Base-by-base conservation (phyloP, 108 stramenopile genomes). In the Skeletonema marinoi region DNA sequence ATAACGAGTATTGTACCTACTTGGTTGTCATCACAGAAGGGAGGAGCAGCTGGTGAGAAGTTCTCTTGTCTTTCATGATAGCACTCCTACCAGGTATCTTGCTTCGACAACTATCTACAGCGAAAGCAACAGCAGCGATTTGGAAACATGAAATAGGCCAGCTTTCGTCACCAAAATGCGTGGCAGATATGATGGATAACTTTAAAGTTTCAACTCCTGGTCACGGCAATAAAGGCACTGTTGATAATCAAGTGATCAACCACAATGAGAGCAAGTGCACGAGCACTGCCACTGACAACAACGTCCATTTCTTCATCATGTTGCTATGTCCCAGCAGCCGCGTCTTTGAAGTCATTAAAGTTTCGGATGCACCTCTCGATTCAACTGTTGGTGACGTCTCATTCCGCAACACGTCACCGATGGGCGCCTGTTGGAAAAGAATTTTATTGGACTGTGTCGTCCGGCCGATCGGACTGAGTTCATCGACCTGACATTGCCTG, bases 311-410 rank as follows among this genome's bases (percentile, higher is more conserved):
- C 65, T 82, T 82, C 51, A 65, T 77, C 33, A 32, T 82, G 35
- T 51, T n/a, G n/a, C n/a, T n/a, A n/a, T n/a, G n/a, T n/a, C n/a
- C n/a, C n/a, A n/a, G n/a, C 44, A 63, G 38, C 32, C 81, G 81
- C 13, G 77, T 82, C 6, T 82, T 82, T 59, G 81, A 82, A 69
- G 42, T 82, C 30, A 54, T 82, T 60, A 67, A 77, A 59, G 61
- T 82, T 8, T 39, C 61, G 29, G 60, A 68, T 73, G 60, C 70
- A 25, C 54, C 51, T 31, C 12, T 25, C 32, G 29, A 64, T 6
- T 70, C 69, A n/a, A 73, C 81, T n/a, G 54, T 82, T 17, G 29
- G 65, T 5, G 73, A 82, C 2, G 46, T 77, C 56, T 25, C n/a
- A 73, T 82, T 58, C 50, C 71, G n/a, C 13, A 42, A 30, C 48